A percentile compares a stretch with the other conserved stretches of the same genome.
These are phyloP conservation scores for Phtheirospermum japonicum DNA, from an alignment of 257 asterid genomes.

Conservation along the genomic window DNA sequence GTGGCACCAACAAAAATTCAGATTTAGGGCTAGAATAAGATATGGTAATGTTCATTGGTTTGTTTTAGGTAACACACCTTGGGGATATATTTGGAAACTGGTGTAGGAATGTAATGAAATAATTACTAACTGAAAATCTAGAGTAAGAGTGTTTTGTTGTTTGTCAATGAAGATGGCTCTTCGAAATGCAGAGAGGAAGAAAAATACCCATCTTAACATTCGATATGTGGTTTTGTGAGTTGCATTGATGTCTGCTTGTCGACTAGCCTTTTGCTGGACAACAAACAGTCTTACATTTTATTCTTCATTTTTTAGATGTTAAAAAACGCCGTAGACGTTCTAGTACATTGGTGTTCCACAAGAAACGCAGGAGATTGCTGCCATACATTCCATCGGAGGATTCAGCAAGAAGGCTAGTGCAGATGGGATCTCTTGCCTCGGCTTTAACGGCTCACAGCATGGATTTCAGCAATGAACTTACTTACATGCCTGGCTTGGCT, in stretches of 20 bases:
- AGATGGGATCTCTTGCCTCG: constrained; percentile 71
- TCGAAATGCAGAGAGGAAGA: too few relatives aligned
- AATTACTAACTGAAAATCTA: background rate
- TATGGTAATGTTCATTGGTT: background rate
- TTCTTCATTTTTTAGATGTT: constrained; percentile 37
- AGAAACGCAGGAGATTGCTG: constrained; percentile 72
- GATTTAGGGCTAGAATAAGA: background rate
- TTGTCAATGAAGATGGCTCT: background rate
- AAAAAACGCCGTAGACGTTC: constrained; percentile 68
- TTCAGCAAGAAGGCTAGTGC: constrained; percentile 46
- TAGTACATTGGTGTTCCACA: constrained; percentile 49
- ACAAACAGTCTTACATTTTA: background rate
- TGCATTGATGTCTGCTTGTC: constrained; percentile 17
- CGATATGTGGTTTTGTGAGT: background rate
- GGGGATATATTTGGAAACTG: constrained; percentile 10
- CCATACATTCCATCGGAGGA: constrained; percentile 59
- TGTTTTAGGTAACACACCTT: background rate
- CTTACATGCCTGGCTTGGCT: constrained; percentile 68
- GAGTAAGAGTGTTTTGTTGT: background rate
- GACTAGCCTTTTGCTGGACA: background rate
- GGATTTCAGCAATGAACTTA: constrained; percentile 74
- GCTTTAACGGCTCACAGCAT: constrained; percentile 63
- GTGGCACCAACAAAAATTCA: background rate
- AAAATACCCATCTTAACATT: background rate
- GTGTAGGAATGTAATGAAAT: background rate